Base-by-base conservation (phyloP, 1,139 yeast species). In the Kurtzmaniella quercitrusa region DNA sequence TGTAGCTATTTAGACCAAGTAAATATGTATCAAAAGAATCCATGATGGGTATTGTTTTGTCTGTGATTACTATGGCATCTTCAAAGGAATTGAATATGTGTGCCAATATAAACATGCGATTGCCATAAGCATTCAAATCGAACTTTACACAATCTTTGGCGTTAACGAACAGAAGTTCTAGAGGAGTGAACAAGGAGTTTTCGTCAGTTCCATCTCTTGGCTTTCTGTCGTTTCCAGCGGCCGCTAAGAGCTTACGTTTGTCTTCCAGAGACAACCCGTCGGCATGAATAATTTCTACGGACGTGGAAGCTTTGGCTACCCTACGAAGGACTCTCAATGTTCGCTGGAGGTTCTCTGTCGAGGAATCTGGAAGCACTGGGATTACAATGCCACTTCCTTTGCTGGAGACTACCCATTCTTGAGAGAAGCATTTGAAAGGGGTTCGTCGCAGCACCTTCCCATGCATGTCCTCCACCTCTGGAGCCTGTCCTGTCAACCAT, bases 331-430 rank as follows among this genome's bases (percentile, higher is more conserved):
- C 63, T 6, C 53, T 51, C 8, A 69, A 53, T 12, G 67, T 45
- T 4, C 65, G 49, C 15, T 43, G 47, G 8, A 65, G 49, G 37
- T 58, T 51, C 3, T 53, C 50, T 4, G 63, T 23, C 15, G 38
- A 23, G 15, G 18, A 44, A 41, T 3, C 48, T 38, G 1, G 60
- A 60, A 10, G 56, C 42, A 68, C 38, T 0, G 73, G 70, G 3
- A 69, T 62, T 2, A 68, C 70, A 8, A 69, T 64, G 0, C 75
- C 75, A 34, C 50, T 54, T 0, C 72, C 73, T 29, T 51, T 51
- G 34, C 61, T 56, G 27, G 44, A 48, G 0, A 29, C 17, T 19
- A 42, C 41, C 38, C 60, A 46, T n/a, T 49, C 34, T 11, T 47
- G 44, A 10, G 59, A 33, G 24, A 55, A 46, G 39, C 65, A 59